phyloP scores from a whole-genome alignment of 2,329 filamentous ascomycete species.

The Amphichorda felina region DNA sequence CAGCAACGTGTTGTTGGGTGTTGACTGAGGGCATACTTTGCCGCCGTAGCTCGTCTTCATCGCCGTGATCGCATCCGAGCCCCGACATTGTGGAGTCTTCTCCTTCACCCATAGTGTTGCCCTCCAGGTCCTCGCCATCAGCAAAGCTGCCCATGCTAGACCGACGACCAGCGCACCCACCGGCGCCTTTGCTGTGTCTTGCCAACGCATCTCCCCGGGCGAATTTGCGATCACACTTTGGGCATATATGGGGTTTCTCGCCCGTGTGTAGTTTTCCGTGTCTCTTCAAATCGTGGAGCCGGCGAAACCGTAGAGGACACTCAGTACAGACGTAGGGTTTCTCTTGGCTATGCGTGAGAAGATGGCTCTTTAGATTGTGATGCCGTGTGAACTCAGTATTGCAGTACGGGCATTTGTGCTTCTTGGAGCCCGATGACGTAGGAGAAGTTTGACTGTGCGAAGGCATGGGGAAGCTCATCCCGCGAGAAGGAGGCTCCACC shows the following conservation, averaged over 20 bases:
- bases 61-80: conserved; percentile 45
- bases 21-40: conserved; percentile 67
- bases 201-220: conserved; percentile 90
- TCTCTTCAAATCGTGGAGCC: conserved; percentile 88
- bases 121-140: conserved; percentile 61
- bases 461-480: conserved; percentile 46
- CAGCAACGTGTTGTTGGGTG: conserved; percentile 57
- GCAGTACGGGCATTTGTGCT: conserved; percentile 95
- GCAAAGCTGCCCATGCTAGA: conserved; percentile 77
- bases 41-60: conserved; percentile 51
- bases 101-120: conserved; percentile 29
- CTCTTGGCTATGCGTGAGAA: conserved; percentile 95
- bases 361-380: conserved; percentile 93
- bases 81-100: conserved; percentile 48
- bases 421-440: conserved; percentile 57
- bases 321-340: conserved; percentile 92
- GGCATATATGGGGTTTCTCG: conserved; percentile 88
- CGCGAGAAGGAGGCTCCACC: conserved; percentile 32
- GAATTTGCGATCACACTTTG: conserved; percentile 89
- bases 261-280: conserved; percentile 96
- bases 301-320: conserved; percentile 86
- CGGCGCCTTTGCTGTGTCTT: conserved; percentile 88
- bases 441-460: conserved; percentile 33
- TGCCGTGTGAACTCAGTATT: conserved; percentile 94
- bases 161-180: conserved; percentile 84